Conservation (phyloP, 495 filamentous ascomycete species). For the Neurospora sp. region DNA sequence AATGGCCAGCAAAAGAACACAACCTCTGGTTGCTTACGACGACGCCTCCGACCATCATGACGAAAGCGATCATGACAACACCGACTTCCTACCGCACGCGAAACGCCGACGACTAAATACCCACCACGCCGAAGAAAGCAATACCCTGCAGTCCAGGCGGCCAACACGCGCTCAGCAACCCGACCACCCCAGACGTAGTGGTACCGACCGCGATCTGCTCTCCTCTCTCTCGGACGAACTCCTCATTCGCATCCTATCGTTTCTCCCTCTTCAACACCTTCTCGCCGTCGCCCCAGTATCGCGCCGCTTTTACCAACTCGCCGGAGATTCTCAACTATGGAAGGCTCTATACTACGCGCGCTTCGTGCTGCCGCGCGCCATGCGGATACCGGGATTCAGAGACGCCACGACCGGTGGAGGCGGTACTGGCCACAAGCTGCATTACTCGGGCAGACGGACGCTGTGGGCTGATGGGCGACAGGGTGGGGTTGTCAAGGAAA, state of each 20-base stretch:
- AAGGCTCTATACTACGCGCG: slow-evolving; percentile 78
- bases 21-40: not conserved
- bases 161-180: not conserved
- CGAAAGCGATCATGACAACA: not conserved
- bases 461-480: slow-evolving; percentile 67
- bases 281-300: slow-evolving; percentile 67
- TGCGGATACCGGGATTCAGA: slow-evolving; percentile 60
- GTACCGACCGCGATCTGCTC: slow-evolving; percentile 24
- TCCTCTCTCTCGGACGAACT: slow-evolving; percentile 76
- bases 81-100: not conserved
- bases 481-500: slow-evolving; percentile 36
- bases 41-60: not conserved
- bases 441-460: slow-evolving; percentile 61
- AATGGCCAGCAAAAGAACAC: not conserved
- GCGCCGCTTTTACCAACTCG: slow-evolving; percentile 62
- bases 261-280: slow-evolving; percentile 57
- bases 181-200: not conserved
- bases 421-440: slow-evolving; percentile 29
- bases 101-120: not conserved
- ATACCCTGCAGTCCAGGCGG: not conserved
- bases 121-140: not conserved
- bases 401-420: slow-evolving; percentile 22
- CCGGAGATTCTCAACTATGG: slow-evolving; percentile 83
- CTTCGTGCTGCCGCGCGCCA: slow-evolving; percentile 78
- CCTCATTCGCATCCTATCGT: slow-evolving; percentile 73